Percentiles rank a stretch among this genome's conserved stretches.
phyloP scores from a whole-genome alignment of 2,329 filamentous ascomycete genomes.

The Neonectria ditissima region DNA sequence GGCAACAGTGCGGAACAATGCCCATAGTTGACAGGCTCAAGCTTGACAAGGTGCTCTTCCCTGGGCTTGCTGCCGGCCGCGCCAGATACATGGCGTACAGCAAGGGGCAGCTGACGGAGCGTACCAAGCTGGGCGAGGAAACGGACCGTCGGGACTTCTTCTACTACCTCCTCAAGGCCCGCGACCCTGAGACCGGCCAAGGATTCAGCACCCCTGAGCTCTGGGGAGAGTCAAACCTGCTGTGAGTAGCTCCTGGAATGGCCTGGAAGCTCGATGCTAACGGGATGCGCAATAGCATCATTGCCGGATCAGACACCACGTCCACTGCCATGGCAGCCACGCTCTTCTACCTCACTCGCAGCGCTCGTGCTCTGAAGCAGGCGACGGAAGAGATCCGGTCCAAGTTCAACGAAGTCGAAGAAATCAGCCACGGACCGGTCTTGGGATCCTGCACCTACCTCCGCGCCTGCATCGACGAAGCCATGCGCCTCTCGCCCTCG shows the following conservation, averaged over 20 bases:
- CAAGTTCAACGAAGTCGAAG: slow-evolving; percentile 64
- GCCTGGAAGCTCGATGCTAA: slow-evolving; percentile 15
- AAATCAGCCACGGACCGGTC: slow-evolving; percentile 64
- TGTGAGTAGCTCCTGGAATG: slow-evolving; percentile 55
- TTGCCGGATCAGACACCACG: slow-evolving; percentile 78
- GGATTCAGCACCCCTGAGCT: slow-evolving; percentile 75
- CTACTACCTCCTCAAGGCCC: slow-evolving; percentile 78
- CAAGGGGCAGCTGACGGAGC: slow-evolving; percentile 73
- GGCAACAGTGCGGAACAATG: slow-evolving; percentile 75
- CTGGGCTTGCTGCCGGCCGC: slow-evolving; percentile 72
- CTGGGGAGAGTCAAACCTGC: slow-evolving; percentile 77
- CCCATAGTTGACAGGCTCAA: slow-evolving; percentile 74
- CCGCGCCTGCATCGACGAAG: slow-evolving; percentile 73
- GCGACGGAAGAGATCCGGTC: slow-evolving; percentile 64
- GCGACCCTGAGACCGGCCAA: slow-evolving; percentile 76
- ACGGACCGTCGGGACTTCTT: slow-evolving; percentile 80
- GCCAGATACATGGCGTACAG: slow-evolving; percentile 79
- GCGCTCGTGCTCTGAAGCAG: slow-evolving; percentile 59
- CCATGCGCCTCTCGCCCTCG: slow-evolving; percentile 72
- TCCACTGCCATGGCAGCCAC: slow-evolving; percentile 75
- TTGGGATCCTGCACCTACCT: slow-evolving; percentile 68
- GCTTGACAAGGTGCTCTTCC: slow-evolving; percentile 76
- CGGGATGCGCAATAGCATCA: slow-evolving; percentile 61
- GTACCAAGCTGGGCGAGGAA: slow-evolving; percentile 73
- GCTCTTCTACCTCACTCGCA: slow-evolving; percentile 71